A percentile compares a stretch with the other conserved stretches of the same genome.
Evolutionary conservation across 2,329 filamentous ascomycete species (phyloP).

Genomic region (Purpureocillium lavendulum): DNA sequence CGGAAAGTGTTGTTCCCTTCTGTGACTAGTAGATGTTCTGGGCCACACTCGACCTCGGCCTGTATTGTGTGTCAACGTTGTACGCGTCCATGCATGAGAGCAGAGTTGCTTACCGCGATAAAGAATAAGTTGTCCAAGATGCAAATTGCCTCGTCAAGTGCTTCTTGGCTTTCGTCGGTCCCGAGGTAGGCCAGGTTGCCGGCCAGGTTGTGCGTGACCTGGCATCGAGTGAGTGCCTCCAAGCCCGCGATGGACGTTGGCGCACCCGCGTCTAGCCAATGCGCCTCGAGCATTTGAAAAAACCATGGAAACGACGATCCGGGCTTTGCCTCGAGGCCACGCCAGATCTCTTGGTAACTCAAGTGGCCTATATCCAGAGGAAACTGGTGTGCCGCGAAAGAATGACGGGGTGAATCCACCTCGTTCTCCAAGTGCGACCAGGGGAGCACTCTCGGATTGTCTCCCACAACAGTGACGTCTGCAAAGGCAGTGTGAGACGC

Average conservation of each 20-base stretch:
- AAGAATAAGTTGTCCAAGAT: conserved; percentile 13
- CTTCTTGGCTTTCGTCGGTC: conserved; percentile 3
- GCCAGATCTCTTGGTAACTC: conserved; percentile 15
- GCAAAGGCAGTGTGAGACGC: neutral
- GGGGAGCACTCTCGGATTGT: conserved; percentile 12
- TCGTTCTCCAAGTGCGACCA: conserved; percentile 11
- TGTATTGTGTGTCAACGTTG: neutral
- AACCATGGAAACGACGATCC: conserved; percentile 4
- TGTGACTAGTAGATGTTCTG: conserved; percentile 15
- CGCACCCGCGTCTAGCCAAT: neutral
- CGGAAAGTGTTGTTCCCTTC: conserved; percentile 4
- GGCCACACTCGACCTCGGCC: neutral
- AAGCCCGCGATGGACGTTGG: conserved; percentile 5
- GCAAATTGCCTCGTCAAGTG: conserved; percentile 7
- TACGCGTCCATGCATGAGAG: neutral
- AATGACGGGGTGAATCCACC: neutral
- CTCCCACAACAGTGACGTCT: conserved; percentile 12
- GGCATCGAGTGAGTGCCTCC: conserved; percentile 9
- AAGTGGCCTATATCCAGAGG: conserved; percentile 11
- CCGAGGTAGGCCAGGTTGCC: conserved; percentile 20
- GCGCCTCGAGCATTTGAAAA: neutral
- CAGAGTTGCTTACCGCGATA: conserved; percentile 2
- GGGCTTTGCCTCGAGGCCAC: conserved; percentile 10
- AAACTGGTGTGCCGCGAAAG: conserved; percentile 13
- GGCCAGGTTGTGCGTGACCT: conserved; percentile 18